Evolutionary conservation across 2,329 filamentous ascomycete genomes (phyloP).

Genomic region (Colletotrichum spinosum): DNA sequence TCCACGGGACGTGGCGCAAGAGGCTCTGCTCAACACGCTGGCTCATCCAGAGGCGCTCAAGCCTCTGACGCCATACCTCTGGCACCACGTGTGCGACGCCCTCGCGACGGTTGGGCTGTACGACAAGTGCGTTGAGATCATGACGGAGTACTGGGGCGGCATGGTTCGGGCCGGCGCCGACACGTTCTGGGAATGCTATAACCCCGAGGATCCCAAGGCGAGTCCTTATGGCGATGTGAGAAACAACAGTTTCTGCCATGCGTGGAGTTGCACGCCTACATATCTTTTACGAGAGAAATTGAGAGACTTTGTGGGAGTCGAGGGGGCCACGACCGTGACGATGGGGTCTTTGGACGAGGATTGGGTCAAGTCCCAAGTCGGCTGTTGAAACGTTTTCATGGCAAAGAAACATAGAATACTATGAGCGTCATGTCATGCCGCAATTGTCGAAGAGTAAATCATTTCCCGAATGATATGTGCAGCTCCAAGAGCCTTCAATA

Average conservation of each 20-base stretch:
- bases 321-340: not conserved
- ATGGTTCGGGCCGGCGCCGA: constrained; percentile 47
- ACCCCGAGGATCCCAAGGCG: constrained; percentile 41
- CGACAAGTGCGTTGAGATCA: constrained; percentile 44
- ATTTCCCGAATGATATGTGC: constrained; percentile 27
- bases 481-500: not conserved
- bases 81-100: constrained; percentile 46
- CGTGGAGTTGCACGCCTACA: constrained; percentile 48
- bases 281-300: constrained; percentile 42
- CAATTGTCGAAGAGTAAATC: too few relatives aligned
- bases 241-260: constrained; percentile 49
- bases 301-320: constrained; percentile 15
- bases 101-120: constrained; percentile 42
- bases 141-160: constrained; percentile 47
- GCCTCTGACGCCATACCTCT: constrained; percentile 46
- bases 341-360: constrained; percentile 21
- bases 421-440: too few relatives aligned
- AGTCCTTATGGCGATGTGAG: constrained; percentile 47
- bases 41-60: constrained; percentile 41
- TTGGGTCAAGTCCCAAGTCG: constrained; percentile 17
- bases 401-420: not conserved
- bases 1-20: constrained; percentile 35
- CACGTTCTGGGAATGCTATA: constrained; percentile 49
- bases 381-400: not conserved
- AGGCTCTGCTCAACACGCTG: constrained; percentile 42